Percentiles rank a stretch among this genome's conserved stretches.
These are phyloP conservation scores for Daedalea quercina DNA, from an alignment of 768 basidiomycete species.

Conservation along the genomic window DNA sequence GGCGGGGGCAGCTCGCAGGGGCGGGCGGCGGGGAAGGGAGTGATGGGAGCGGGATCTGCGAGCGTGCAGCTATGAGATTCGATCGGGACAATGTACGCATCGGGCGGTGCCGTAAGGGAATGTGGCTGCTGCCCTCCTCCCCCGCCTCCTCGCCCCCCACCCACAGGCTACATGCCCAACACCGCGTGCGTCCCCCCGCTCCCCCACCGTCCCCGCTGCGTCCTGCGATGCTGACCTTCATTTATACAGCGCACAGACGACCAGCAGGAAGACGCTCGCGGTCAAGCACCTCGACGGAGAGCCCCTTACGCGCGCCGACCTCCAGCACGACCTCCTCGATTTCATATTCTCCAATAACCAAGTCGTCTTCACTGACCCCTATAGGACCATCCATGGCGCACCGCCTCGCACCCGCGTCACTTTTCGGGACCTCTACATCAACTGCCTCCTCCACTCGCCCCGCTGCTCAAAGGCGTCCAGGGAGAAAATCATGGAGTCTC, in stretches of 20 bases:
- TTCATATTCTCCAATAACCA: constrained; percentile 36
- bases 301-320: constrained; percentile 57
- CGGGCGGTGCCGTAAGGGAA: constrained; percentile 18
- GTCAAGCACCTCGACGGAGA: constrained; percentile 55
- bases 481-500: constrained; percentile 60
- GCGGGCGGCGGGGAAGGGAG: not conserved
- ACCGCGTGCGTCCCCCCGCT: constrained; percentile 13
- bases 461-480: constrained; percentile 67
- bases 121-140: constrained; percentile 19
- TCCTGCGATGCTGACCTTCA: constrained; percentile 10
- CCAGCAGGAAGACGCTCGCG: constrained; percentile 35
- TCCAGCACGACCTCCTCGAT: constrained; percentile 51
- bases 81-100: constrained; percentile 16
- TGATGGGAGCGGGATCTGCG: constrained; percentile 1
- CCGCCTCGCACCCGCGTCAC: constrained; percentile 27
- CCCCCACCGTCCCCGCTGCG: not conserved
- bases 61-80: constrained; percentile 24
- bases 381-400: constrained; percentile 34
- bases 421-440: constrained; percentile 43
- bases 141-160: constrained; percentile 2
- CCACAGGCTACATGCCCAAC: constrained; percentile 16
- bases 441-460: constrained; percentile 43
- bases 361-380: constrained; percentile 59
- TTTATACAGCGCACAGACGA: constrained; percentile 36
- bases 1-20: not conserved